Conservation (phyloP, 2,329 filamentous ascomycete species). For the Gnomoniopsis sp. region DNA sequence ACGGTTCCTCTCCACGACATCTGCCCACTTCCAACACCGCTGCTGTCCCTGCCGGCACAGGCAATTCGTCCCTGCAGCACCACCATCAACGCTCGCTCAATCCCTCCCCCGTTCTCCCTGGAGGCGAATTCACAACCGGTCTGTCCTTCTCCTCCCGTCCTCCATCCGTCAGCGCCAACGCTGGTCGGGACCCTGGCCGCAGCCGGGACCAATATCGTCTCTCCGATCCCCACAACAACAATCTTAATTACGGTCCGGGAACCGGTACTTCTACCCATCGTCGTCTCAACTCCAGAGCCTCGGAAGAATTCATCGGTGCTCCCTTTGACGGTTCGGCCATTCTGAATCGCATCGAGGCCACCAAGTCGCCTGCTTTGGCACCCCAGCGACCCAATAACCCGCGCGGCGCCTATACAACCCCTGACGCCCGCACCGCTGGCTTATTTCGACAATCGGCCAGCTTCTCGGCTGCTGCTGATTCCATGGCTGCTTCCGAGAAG, state of each 20-base stretch:
- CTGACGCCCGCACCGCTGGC: conserved; percentile 47
- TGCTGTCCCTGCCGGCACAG: conserved; percentile 1
- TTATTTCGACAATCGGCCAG: conserved; percentile 63
- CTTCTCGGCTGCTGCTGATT: conserved; percentile 52
- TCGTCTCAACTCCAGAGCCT: conserved; percentile 41
- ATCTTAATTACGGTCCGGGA: conserved; percentile 21
- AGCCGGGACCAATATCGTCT: conserved; percentile 20
- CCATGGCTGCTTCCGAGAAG: conserved; percentile 47
- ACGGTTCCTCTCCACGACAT: conserved; percentile 46
- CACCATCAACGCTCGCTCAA: conserved; percentile 34
- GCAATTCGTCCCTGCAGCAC: conserved; percentile 19
- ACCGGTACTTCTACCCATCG: conserved; percentile 21
- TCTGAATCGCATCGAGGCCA: conserved; percentile 57
- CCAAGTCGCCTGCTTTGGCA: conserved; percentile 33
- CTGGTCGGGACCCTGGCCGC: conserved; percentile 13
- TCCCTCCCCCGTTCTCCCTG: conserved; percentile 43
- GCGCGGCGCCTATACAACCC: conserved; percentile 43
- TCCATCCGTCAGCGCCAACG: conserved; percentile 14
- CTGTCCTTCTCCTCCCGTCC: conserved; percentile 35
- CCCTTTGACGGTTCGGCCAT: conserved; percentile 64
- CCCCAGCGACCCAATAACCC: conserved; percentile 22
- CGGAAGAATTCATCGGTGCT: conserved; percentile 61
- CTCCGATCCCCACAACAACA: conserved; percentile 28
- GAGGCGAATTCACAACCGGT: conserved; percentile 39
- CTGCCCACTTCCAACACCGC: conserved; percentile 27